Conservation (phyloP, 352 stramenopile species). For the Globisporangium mamillatum region DNA sequence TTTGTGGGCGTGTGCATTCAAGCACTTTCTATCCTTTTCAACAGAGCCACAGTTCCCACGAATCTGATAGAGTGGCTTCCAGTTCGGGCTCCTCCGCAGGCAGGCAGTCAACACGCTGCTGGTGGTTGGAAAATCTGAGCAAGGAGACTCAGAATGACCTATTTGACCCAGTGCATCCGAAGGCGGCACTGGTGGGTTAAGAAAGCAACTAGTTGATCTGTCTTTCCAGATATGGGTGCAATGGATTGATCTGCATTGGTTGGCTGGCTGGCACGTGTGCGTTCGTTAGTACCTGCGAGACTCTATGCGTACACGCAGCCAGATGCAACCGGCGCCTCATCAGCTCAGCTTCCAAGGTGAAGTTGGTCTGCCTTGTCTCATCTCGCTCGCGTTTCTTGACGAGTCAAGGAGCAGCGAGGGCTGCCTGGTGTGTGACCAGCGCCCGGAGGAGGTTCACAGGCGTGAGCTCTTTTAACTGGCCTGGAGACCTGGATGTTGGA, state of each 20-base stretch:
- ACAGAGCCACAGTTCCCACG: neutral
- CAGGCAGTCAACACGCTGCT: neutral
- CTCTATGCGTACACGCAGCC: neutral
- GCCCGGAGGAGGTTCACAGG: neutral
- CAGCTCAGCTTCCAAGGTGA: neutral
- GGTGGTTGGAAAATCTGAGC: neutral
- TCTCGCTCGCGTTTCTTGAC: neutral
- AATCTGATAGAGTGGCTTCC: neutral
- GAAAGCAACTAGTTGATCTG: neutral
- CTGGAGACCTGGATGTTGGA: neutral
- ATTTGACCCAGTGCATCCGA: neutral
- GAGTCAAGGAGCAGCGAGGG: neutral
- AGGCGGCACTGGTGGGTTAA: neutral
- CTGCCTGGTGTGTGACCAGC: neutral
- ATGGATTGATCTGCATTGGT: neutral
- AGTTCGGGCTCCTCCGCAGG: neutral
- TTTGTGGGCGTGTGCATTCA: neutral
- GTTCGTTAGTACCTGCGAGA: neutral
- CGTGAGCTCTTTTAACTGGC: neutral
- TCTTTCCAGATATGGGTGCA: neutral
- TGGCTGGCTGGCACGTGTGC: neutral
- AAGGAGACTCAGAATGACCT: neutral
- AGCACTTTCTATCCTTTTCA: neutral
- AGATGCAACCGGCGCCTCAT: neutral
- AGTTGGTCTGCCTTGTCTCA: constrained; percentile 9